These are phyloP conservation scores for Clarireedia hainanense DNA, from an alignment of 2,329 filamentous ascomycete species.

Conservation along the genomic window DNA sequence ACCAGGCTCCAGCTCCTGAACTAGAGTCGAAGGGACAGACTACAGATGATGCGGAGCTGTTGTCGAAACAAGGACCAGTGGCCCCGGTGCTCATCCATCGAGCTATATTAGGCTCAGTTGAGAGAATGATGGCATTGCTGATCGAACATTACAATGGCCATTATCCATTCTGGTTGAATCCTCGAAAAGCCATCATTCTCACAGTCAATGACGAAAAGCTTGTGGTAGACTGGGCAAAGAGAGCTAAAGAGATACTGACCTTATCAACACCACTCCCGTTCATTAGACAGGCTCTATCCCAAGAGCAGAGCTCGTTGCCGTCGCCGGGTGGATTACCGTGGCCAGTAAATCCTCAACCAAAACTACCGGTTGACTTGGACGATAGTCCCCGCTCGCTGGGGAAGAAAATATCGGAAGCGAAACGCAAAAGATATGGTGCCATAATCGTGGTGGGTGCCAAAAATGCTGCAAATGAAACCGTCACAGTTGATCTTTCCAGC, in stretches of 20 bases:
- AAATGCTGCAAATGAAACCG: conserved; percentile 50
- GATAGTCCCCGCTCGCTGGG: conserved; percentile 51
- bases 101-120: conserved; percentile 75
- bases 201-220: conserved; percentile 54
- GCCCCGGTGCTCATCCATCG: conserved; percentile 76
- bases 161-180: conserved; percentile 87
- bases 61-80: conserved; percentile 49
- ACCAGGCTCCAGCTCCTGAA: conserved; percentile 61
- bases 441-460: conserved; percentile 65
- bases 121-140: conserved; percentile 75
- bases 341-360: conserved; percentile 11
- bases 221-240: conserved; percentile 23
- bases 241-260: conserved; percentile 12
- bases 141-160: conserved; percentile 75
- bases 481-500: conserved; percentile 41
- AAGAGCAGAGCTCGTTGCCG: neutral
- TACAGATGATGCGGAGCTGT: conserved; percentile 39
- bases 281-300: neutral
- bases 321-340: conserved; percentile 14
- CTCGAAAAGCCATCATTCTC: conserved; percentile 66
- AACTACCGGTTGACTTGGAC: conserved; percentile 62
- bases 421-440: conserved; percentile 61
- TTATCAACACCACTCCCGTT: neutral
- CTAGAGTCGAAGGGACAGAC: conserved; percentile 45
- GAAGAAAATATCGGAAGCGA: conserved; percentile 68